A percentile compares a stretch with the other conserved stretches of the same genome.
Conservation (phyloP, 305 asterid species). For the Rubia peregrina region DNA sequence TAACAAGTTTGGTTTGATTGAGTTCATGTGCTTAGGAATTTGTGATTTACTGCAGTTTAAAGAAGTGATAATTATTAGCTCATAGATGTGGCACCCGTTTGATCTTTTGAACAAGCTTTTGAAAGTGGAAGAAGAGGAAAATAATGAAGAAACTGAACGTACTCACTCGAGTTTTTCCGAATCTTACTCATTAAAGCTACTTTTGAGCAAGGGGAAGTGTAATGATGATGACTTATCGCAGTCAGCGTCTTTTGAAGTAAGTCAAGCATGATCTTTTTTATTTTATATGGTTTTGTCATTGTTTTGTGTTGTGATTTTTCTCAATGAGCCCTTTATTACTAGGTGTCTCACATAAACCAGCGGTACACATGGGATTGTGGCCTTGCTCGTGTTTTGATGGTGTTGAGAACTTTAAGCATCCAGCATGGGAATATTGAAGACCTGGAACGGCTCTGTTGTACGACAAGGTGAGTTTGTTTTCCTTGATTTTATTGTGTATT, state of each 20-base stretch:
- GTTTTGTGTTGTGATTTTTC: conserved; percentile 3
- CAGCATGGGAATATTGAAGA: conserved; percentile 44
- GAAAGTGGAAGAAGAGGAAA: conserved; percentile 61
- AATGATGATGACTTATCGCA: conserved; percentile 28
- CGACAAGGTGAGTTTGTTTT: conserved; percentile 53
- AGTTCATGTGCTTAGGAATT: no score
- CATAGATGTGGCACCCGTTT: conserved; percentile 70
- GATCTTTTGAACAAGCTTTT: no score
- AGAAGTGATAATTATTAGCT: conserved; percentile 21
- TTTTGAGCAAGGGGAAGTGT: conserved; percentile 31
- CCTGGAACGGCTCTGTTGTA: conserved; percentile 57
- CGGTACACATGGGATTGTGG: conserved; percentile 90
- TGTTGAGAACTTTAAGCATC: conserved; percentile 61
- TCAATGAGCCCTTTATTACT: neutral
- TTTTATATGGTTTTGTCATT: neutral
- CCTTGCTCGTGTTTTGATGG: conserved; percentile 90
- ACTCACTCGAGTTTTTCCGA: conserved; percentile 33
- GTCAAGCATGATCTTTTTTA: conserved; percentile 14
- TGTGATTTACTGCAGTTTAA: conserved; percentile 9
- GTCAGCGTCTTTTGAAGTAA: conserved; percentile 48
- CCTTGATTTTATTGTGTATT: neutral
- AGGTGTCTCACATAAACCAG: conserved; percentile 92
- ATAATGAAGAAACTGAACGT: conserved; percentile 30
- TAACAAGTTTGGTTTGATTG: no score
- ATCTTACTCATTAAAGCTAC: conserved; percentile 35